phyloP scores from a whole-genome alignment of 352 stramenopile genomes.

The Globisporangium paddicum region DNA sequence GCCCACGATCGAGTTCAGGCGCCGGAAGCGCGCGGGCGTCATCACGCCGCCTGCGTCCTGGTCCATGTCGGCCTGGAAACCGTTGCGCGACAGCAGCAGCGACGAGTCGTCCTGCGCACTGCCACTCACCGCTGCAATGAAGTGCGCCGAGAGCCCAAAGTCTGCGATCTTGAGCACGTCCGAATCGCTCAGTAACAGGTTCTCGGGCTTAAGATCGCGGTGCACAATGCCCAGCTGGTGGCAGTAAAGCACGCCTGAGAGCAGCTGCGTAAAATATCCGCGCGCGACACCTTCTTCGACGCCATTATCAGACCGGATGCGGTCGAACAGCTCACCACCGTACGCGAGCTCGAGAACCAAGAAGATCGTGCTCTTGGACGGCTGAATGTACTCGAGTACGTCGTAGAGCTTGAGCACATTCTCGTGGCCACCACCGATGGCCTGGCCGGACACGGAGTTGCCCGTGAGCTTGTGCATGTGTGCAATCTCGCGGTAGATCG shows the following conservation, averaged over 20 bases:
- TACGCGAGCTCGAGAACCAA: conserved; percentile 89
- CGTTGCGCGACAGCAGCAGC: conserved; percentile 1
- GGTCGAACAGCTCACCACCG: conserved; percentile 92
- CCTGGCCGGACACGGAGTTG: conserved; percentile 64
- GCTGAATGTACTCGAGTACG: conserved; percentile 94
- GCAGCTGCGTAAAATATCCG: conserved; percentile 86
- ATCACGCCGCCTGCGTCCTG: conserved; percentile 19
- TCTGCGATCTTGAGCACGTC: conserved; percentile 94
- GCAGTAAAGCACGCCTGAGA: conserved; percentile 88
- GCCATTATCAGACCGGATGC: conserved; percentile 84
- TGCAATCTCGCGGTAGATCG: conserved; percentile 94
- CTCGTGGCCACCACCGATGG: conserved; percentile 85
- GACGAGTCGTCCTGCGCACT: conserved; percentile 23
- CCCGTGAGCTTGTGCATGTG: conserved; percentile 93
- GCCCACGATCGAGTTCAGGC: conserved; percentile 95
- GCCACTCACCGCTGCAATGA: conserved; percentile 72
- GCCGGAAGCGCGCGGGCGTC: conserved; percentile 43
- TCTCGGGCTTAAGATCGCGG: conserved; percentile 96
- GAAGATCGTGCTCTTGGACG: conserved; percentile 93
- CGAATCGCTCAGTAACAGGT: conserved; percentile 90
- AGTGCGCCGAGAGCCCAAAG: conserved; percentile 92
- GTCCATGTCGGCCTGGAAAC: conserved; percentile 20
- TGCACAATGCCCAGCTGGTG: conserved; percentile 92
- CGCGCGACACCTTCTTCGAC: conserved; percentile 79
- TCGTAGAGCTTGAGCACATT: conserved; percentile 97